Evolutionary conservation across 2,329 filamentous ascomycete genomes (phyloP), one percentile per base, ranked within the genome.

Genomic region (Trichothecium sympodiale): DNA sequence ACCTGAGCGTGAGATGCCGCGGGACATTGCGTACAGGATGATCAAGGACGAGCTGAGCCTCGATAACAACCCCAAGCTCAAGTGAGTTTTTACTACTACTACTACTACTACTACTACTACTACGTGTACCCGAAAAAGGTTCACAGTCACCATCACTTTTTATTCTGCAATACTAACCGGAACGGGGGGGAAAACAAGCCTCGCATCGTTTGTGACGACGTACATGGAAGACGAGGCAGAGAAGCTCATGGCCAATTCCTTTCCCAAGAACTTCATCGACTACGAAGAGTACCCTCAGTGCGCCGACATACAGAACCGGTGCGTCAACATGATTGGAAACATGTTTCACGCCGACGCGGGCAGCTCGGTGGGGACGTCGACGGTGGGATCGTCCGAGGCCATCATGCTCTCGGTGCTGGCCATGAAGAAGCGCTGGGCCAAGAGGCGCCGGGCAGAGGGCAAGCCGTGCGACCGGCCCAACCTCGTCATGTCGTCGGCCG

Each of bases 211-310:
- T 53, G 87, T 94, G 45, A 94, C 88, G 2, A 95, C 89, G 1
- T 95, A 93, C 66, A 95, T 94, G 87, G 88, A 95, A 65, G 84
- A 94, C 31, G 89, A 95, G 60, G 88, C 82, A 15, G 88, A 95
- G 64, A 87, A 93, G 61, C 83, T 95, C 60, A 96, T 96, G 89
- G 67, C 79, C 45, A 86, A 95, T 45, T 77, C 83, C 36, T 86
- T 95, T 57, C 77, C 83, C 57, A 95, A 94, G 62, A 96, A 96
- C 70, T 95, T 95, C 57, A 88, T 88, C 60, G 83, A 88, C 55
- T 88, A 87, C 56, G 83, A 88, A 54, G 82, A 87, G 57, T 88
- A 88, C 52, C 83, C 83, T 1, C 80, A 84, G 54, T 79, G 78
- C 1, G 82, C 82, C 36, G 82, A 87, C 45, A 86, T 88, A 54